These are phyloP conservation scores for Linum trigynum DNA, from an alignment of 345 rosid genomes.

Conservation along the genomic window DNA sequence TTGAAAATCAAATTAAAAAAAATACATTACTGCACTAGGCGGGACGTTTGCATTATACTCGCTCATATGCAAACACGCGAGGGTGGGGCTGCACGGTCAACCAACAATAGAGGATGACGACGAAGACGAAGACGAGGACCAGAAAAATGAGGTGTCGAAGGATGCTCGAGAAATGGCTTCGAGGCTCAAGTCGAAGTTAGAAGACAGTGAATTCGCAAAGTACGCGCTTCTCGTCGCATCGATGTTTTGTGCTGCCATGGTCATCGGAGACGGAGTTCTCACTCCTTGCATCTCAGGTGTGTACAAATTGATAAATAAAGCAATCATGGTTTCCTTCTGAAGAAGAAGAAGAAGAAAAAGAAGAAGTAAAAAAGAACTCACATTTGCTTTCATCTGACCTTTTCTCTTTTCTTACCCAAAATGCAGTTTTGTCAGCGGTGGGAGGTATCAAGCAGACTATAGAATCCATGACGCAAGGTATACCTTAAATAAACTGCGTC, in stretches of 20 bases:
- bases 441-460: conserved; percentile 38
- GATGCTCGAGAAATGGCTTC: conserved; percentile 25
- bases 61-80: conserved; percentile 39
- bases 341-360: too few relatives aligned
- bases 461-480: conserved; percentile 17
- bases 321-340: too few relatives aligned
- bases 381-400: not conserved
- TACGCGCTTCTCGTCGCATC: conserved; percentile 29
- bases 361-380: not conserved
- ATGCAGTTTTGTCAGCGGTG: conserved; percentile 40
- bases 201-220: conserved; percentile 30
- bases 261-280: conserved; percentile 54
- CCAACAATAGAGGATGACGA: conserved; percentile 7
- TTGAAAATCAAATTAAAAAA: too few relatives aligned
- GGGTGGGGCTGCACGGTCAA: conserved; percentile 28
- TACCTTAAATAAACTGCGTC: too few relatives aligned
- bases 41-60: conserved; percentile 55
- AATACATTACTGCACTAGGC: conserved; percentile 13
- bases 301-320: not conserved
- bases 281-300: conserved; percentile 50
- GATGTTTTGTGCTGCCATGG: conserved; percentile 52
- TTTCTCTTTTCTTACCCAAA: not conserved
- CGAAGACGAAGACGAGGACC: conserved; percentile 29
- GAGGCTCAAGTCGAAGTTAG: conserved; percentile 20
- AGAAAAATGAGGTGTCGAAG: conserved; percentile 23